Conservation (phyloP, 1,139 yeast genomes). For the Blastobotrys elegans region DNA sequence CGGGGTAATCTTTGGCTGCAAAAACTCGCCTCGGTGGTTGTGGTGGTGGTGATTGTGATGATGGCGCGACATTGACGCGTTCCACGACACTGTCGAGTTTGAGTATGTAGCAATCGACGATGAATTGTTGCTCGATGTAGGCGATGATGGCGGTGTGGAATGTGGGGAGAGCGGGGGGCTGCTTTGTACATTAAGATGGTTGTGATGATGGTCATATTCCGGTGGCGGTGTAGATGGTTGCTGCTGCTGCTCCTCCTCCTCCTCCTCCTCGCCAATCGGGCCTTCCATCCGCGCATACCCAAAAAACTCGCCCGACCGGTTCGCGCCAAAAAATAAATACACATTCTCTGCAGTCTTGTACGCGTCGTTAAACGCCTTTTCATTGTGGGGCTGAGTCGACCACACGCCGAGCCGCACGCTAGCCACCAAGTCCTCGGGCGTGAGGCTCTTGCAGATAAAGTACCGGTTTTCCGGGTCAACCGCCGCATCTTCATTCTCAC, state of each 20-base stretch:
- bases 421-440: conserved; percentile 35
- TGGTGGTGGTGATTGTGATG: conserved; percentile 5
- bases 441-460: conserved; percentile 39
- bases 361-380: conserved; percentile 34
- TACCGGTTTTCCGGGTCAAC: conserved; percentile 26
- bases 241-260: neutral
- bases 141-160: conserved; percentile 1
- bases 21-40: neutral
- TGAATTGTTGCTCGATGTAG: conserved; percentile 1
- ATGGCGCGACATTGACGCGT: conserved; percentile 2
- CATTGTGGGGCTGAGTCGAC: conserved; percentile 41
- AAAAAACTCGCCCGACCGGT: conserved; percentile 37
- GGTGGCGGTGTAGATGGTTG: neutral
- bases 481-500: conserved; percentile 4
- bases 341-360: conserved; percentile 33
- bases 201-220: too few species aligned
- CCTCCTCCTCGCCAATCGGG: conserved; percentile 7
- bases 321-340: conserved; percentile 39
- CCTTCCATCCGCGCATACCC: conserved; percentile 39
- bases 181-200: too few species aligned
- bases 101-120: neutral
- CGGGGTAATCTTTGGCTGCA: conserved; percentile 19
- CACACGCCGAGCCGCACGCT: conserved; percentile 34
- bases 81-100: neutral
- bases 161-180: conserved; percentile 4